Evolutionary conservation across 768 basidiomycete species (phyloP), one percentile per base, ranked within the genome.

Genomic region (Rossbeevera mucosa): DNA sequence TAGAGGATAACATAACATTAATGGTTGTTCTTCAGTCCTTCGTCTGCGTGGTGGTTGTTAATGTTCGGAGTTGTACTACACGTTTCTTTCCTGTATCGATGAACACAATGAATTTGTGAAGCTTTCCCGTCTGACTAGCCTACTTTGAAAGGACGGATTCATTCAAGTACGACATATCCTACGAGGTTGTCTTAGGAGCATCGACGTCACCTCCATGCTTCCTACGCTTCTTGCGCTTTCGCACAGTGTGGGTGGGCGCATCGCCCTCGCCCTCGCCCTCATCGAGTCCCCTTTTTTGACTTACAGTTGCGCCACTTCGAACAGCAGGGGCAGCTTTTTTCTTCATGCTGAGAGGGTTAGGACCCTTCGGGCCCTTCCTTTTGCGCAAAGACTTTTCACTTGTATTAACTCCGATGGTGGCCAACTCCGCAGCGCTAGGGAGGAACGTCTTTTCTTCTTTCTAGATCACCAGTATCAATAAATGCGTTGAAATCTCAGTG

Each of bases 311-410:
- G 7, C 21, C 43, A 5, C 29, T 13, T 31, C 47, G 44, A 13
- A 44, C 7, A 24, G 38, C 41, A 36, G 52, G 33, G 60, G 59
- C 44, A 61, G 81, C 82, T 69, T 91, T 94, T 76, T 93, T 96
- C 77, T 92, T 94, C 42, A 94, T 74, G 54, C 91, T 94, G 3
- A 97, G 78, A 7, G 95, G 92, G 72, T 97, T 98, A 1, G 94
- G 93, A 0, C 81, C 91, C 64, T 91, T 94, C 0, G 87, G 86
- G 0, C 82, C 85, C 61, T 80, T 89, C 58, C 70, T 72, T 63
- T 75, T 82, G 65, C 81, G 88, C 56, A 73, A 75, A 12, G 65
- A 71, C n/a, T 69, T 71, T 52, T 24, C 66, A 48, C 30, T 61
- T 20, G 31, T 59, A 13, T 70, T 69, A 3, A 72, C 54, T 16